Evolutionary conservation across 768 basidiomycete genomes (phyloP), one percentile per base, ranked within the genome.

Genomic region (Phylloporus rhodoxanthus): DNA sequence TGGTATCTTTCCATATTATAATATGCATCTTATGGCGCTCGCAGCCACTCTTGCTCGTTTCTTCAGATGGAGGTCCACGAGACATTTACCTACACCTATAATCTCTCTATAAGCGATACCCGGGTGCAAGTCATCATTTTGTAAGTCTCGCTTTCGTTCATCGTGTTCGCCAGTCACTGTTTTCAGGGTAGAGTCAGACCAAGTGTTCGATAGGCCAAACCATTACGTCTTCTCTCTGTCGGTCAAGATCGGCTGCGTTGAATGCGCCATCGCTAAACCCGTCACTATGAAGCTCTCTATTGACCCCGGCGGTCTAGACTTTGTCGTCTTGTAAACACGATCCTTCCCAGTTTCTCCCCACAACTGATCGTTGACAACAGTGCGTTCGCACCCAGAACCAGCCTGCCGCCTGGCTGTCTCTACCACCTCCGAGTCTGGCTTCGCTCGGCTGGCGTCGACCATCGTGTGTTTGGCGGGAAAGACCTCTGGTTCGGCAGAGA

Each of bases 401-500:
- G 72, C 39, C 63, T 81, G 2, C 82, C 83, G 0, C 65, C 66
- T n/a, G 79, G 75, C 0, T 77, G 74, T 47, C 61, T 83, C 3
- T 79, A 71, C 66, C 75, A 77, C 14, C 66, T 84, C 19, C 80
- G 84, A 0, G 78, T 84, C 17, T 86, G 84, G 83, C 68, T 85
- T 38, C 73, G 79, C 13, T 73, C 73, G 5, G 75, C 75, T 28
- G 73, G 70, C n/a, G 65, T 80, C 32, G 80, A 85, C 48, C 84
- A 84, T 52, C 75, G 81, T 30, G 48, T 85, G 38, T 85, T 86
- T 56, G 74, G 75, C 30, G 79, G 80, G 17, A 80, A 82, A 55
- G 79, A 82, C 23, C 59, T 85, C 23, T 85, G 82, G 81, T 67
- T 85, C 11, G 83, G 80, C 15, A 79, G 71, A 58, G 82, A 86